A percentile compares a stretch with the other conserved stretches of the same genome.
phyloP scores from a whole-genome alignment of 2,329 filamentous ascomycete species.

The Fusarium sp. region DNA sequence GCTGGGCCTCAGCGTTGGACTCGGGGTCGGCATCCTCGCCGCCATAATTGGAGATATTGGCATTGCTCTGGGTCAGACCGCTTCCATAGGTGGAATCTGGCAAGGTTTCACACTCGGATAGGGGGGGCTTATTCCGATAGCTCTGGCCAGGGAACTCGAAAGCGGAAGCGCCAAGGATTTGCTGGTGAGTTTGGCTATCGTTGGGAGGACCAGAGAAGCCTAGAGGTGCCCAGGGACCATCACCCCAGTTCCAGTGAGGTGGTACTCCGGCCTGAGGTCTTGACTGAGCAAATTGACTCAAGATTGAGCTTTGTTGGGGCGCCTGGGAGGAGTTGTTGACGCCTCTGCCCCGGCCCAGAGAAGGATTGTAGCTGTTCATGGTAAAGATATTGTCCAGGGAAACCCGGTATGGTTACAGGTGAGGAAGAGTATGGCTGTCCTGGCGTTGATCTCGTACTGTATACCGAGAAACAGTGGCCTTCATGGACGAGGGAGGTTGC shows the following conservation, averaged over 20 bases:
- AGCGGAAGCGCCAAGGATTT: constrained; percentile 21
- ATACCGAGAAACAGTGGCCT: background rate
- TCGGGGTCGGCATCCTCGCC: constrained; percentile 58
- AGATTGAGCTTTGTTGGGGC: constrained; percentile 18
- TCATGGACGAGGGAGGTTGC: background rate
- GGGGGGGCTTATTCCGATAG: constrained; percentile 40
- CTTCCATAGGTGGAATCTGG: constrained; percentile 63
- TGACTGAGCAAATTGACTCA: constrained; percentile 13
- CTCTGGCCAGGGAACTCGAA: constrained; percentile 36
- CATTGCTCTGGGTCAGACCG: constrained; percentile 55
- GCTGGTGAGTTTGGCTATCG: constrained; percentile 44
- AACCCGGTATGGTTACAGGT: background rate
- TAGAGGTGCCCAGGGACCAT: constrained; percentile 60
- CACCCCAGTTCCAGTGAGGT: constrained; percentile 32
- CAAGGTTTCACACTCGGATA: constrained; percentile 56
- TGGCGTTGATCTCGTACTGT: constrained; percentile 5
- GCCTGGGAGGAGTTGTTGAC: constrained; percentile 9
- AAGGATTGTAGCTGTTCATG: constrained; percentile 26
- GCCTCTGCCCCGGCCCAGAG: constrained; percentile 5
- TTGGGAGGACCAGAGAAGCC: constrained; percentile 35
- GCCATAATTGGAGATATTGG: constrained; percentile 57
- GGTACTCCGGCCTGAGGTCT: constrained; percentile 14
- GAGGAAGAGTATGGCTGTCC: background rate
- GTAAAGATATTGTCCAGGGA: background rate
- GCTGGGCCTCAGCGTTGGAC: constrained; percentile 37